A percentile compares a stretch with the other conserved stretches of the same genome.
Evolutionary conservation across 768 basidiomycete genomes (phyloP).

Genomic region (Leccinum imitatum): DNA sequence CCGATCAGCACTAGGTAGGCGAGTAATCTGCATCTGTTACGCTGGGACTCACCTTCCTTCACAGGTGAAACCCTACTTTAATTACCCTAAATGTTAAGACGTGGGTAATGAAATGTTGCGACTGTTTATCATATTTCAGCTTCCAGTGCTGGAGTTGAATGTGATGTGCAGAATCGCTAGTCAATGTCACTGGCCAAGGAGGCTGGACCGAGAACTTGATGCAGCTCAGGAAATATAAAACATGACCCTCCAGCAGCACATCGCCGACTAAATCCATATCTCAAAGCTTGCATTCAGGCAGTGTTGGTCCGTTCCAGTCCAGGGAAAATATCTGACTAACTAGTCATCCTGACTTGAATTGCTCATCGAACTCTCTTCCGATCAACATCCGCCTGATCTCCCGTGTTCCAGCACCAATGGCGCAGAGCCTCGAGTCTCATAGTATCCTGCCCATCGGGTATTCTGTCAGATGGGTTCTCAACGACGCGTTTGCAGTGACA

Average conservation of each 20-base stretch:
- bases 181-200: neutral
- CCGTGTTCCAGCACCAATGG: slow-evolving; percentile 96
- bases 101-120: slow-evolving; percentile 2
- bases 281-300: neutral
- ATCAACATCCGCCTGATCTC: slow-evolving; percentile 94
- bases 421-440: slow-evolving; percentile 84
- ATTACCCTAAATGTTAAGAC: slow-evolving; percentile 4
- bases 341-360: slow-evolving; percentile 38
- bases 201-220: too few relatives aligned
- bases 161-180: neutral
- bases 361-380: slow-evolving; percentile 86
- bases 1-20: slow-evolving; percentile 76
- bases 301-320: neutral
- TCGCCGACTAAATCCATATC: too few relatives aligned
- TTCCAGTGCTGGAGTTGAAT: neutral
- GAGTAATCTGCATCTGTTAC: neutral
- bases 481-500: neutral
- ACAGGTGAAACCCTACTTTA: slow-evolving; percentile 37
- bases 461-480: slow-evolving; percentile 39
- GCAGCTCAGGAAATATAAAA: too few relatives aligned
- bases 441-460: slow-evolving; percentile 87
- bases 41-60: slow-evolving; percentile 7
- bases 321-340: neutral
- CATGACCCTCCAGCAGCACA: too few relatives aligned
- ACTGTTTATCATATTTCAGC: neutral